Conservation (phyloP, 129 eudicot genomes). For the Saposhnikovia divaricata region DNA sequence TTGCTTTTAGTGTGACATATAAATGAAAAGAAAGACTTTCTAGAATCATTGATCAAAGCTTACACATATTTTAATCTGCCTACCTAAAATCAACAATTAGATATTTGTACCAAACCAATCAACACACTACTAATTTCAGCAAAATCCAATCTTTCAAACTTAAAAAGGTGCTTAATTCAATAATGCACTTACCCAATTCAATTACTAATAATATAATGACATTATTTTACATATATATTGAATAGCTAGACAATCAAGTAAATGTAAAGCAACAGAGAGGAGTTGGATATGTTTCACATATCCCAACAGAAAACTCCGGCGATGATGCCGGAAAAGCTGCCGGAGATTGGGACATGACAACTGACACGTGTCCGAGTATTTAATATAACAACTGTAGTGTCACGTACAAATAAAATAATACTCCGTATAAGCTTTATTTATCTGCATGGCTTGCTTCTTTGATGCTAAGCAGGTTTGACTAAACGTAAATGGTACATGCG, state of each 20-base stretch:
- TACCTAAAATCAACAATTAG: no score
- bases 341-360: neutral
- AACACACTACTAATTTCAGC: neutral
- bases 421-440: neutral
- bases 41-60: neutral
- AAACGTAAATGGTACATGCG: neutral
- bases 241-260: neutral
- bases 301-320: slow-evolving; percentile 3
- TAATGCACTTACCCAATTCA: neutral
- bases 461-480: neutral
- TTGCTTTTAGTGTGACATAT: no score
- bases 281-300: neutral
- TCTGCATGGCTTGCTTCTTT: neutral
- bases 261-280: neutral
- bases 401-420: neutral
- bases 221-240: no score
- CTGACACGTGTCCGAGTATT: neutral
- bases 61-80: no score
- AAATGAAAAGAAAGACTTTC: neutral
- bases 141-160: neutral
- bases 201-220: neutral
- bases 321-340: neutral
- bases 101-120: neutral
- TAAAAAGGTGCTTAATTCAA: neutral
- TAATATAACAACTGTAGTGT: neutral